Evolutionary conservation across 495 filamentous ascomycete genomes (phyloP), one percentile per base, ranked within the genome.

Genomic region (Trichocladium antarcticum): DNA sequence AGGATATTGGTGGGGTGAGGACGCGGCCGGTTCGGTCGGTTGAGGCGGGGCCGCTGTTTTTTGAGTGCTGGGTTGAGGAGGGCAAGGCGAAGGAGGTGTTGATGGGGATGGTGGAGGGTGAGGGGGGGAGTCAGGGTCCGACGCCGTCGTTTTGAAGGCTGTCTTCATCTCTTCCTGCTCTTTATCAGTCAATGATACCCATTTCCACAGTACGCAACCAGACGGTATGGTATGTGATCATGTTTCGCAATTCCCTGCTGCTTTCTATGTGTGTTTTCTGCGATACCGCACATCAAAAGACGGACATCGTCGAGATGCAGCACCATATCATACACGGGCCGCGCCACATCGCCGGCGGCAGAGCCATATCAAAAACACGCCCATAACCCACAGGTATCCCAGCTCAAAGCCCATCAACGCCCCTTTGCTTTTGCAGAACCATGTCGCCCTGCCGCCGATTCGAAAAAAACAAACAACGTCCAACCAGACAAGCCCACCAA

Each of bases 21-120:
- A 77, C 72, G 0, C 74, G 63, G 19, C 74, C 82, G 6, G 64
- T 85, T 7, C 68, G 82, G 35, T 60, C 73, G 5, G 77, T 84
- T 0, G 72, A 78, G 54, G 79, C 79, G 1, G 81, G 80, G 0
- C 76, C 78, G n/a, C 63, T 84, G 47, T 69, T 76, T 36, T 76
- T 84, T 45, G 82, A 85, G 65, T 76, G 74, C 49, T 85, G 81
- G 81, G 68, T 84, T 5, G 81, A 85, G 53, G 77, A 82, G 56
- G 70, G 63, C 32, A 57, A 56, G 29, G 62, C 62, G 1, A 73
- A 69, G 47, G 54, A 51, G 12, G 44, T 6, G 31, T 38, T 57
- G 37, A 42, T 45, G 46, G 22, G 21, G 27, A 43, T 31, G 37
- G 24, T 28, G 24, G 42, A 49, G 16, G 47, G 1, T 22, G 37